These are phyloP conservation scores for Triticum urartu DNA, from an alignment of 176 grass and related monocot species.

Conservation along the genomic window DNA sequence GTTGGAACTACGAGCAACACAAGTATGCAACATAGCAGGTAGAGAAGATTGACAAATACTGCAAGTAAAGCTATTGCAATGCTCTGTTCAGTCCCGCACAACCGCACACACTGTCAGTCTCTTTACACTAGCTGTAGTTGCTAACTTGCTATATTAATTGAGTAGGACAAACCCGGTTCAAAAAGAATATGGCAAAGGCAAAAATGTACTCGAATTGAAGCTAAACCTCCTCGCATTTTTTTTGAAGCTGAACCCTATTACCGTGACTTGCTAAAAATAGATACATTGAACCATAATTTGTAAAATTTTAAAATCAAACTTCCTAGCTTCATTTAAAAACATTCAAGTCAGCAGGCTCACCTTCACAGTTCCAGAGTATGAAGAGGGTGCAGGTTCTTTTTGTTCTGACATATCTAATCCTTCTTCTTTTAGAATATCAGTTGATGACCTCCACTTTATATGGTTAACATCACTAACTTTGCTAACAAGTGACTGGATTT, in stretches of 20 bases:
- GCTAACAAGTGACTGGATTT: slow-evolving; percentile 79
- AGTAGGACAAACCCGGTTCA: not conserved
- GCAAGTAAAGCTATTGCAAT: slow-evolving; percentile 19
- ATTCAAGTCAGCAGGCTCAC: slow-evolving; percentile 33
- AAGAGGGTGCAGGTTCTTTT: slow-evolving; percentile 36
- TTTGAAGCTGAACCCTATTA: slow-evolving; percentile 8
- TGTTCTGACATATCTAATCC: slow-evolving; percentile 67
- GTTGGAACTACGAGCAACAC: not conserved
- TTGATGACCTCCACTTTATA: slow-evolving; percentile 90
- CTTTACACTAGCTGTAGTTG: slow-evolving; percentile 6
- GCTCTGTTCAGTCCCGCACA: not conserved
- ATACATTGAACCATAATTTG: slow-evolving; percentile 6
- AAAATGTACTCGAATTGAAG: not conserved
- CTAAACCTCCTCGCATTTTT: not conserved
- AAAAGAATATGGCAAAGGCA: not conserved
- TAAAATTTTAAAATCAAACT: slow-evolving; percentile 1
- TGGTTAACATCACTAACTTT: slow-evolving; percentile 64
- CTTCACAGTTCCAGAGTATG: slow-evolving; percentile 60
- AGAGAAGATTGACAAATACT: not conserved
- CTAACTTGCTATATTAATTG: not conserved
- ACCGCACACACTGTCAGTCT: not conserved
- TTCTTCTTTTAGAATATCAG: slow-evolving; percentile 96
- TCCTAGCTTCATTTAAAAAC: not conserved
- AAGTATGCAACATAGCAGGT: not conserved
- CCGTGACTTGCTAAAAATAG: not conserved